Base-by-base conservation (phyloP, 2,329 filamentous ascomycete species). In the Aspergillus niger region DNA sequence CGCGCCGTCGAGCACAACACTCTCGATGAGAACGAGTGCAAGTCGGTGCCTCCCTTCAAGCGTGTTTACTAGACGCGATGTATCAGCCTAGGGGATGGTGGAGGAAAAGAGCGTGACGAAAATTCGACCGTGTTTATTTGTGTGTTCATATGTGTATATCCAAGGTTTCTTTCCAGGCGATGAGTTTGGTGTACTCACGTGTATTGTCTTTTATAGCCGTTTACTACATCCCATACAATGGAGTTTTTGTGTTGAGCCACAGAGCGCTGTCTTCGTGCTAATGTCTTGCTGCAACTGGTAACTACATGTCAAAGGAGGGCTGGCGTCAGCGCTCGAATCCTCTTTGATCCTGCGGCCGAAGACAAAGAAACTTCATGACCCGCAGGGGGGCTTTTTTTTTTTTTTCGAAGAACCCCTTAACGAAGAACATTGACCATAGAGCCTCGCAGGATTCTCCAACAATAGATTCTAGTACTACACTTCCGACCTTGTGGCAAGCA, bases 21-120 rank as follows among this genome's bases (percentile, higher is more conserved):
- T 26, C 83, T 99, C 69, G 95, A 98, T 73, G 93, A 96, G 86
- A 88, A 85, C 71, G 95, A 99, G 86, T 98, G 95, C 88, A 92
- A 95, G 85, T 83, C 91, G 67, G 92, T 99, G 62, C 93, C 94
- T 70, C 95, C 95, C 49, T 97, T 98, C 86, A 97, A 97, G 88
- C 79, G 82, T 75, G 78, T 76, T 57, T 83, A 83, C 73, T 83
- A 82, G 72, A 61, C 63, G 50, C 52, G 54, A 26, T 30, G 53
- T 53, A 48, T 30, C 2, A 15, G 32, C 32, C 32, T 13, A 13
- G 32, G 32, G 32, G 50, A 56, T 55, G 59, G 65, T 62, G 66
- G 64, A 65, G 67, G 69, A 73, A 65, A 73, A 69, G 66, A 69
- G 67, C 66, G 63, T 69, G 66, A 68, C 69, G 70, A 70, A 68